Evolutionary conservation across 2,329 filamentous ascomycete genomes (phyloP), one percentile per base, ranked within the genome.

Genomic region (Ceratocystis smalleyi): DNA sequence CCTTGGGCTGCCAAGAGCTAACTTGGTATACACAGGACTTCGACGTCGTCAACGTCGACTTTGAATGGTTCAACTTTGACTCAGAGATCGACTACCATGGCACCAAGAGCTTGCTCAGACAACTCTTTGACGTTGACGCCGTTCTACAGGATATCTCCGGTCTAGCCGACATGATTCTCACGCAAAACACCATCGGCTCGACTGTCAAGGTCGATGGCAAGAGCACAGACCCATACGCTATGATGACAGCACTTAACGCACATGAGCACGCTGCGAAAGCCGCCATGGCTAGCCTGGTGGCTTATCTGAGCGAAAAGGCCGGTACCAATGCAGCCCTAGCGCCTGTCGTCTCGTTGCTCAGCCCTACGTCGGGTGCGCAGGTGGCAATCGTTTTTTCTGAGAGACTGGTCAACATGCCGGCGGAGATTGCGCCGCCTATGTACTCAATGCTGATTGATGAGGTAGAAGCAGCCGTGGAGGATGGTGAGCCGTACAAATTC

Each of bases 51-150:
- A 87, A 97, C 72, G 91, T 97, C 65, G 92, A 97, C 69, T 99
- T 99, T 71, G 94, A 99, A 77, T 97, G 91, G 88, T 99, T 97
- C 78, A 95, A 96, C 76, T 95, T 92, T 68, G 87, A 94, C 70
- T 81, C 88, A 1, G 84, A 88, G 6, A 81, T 95, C 70, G 94
- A 99, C 75, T 97, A 97, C 75, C 92, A 97, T 75, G 94, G 94
- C 66, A 83, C 95, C 70, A 96, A 96, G 75, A 87, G 84, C 8
- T 83, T 99, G 6, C 76, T 96, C 66, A 88, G 92, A 67, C 94
- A 99, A 75, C 83, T 99, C 51, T 86, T 99, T 74, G 94, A 97
- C 74, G 83, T 88, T 63, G 94, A 99, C 76, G 82, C 87, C 59
- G 81, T 86, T 67, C 79, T 95, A 35, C 90, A 96, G 77, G 87